These are phyloP conservation scores for Neurospora intermedia DNA, from an alignment of 495 filamentous ascomycete genomes.

Conservation along the genomic window DNA sequence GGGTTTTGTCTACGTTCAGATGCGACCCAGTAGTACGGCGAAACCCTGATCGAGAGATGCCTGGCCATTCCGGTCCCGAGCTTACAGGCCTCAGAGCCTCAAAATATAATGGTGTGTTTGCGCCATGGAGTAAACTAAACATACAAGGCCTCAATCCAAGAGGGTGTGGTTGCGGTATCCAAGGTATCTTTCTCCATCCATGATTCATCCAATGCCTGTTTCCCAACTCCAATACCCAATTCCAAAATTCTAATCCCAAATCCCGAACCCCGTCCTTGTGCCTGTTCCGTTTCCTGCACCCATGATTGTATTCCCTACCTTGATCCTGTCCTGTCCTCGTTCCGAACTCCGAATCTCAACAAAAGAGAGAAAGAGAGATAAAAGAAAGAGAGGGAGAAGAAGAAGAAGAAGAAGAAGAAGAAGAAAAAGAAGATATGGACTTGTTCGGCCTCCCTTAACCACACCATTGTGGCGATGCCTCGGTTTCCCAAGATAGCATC, in stretches of 20 bases:
- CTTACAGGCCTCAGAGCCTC: not conserved
- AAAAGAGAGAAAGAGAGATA: not conserved
- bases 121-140: not conserved
- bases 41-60: not conserved
- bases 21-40: not conserved
- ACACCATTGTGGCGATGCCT: not conserved
- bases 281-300: not conserved
- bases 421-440: not conserved
- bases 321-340: not conserved
- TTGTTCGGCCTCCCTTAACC: not conserved
- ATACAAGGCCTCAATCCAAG: not conserved
- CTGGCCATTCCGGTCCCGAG: not conserved
- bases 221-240: not conserved
- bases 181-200: not conserved
- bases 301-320: not conserved
- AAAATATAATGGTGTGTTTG: not conserved
- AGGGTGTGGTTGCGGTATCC: not conserved
- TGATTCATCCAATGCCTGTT: not conserved
- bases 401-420: not conserved
- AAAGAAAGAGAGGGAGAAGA: not conserved
- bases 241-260: not conserved
- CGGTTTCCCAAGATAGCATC: not conserved
- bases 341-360: not conserved
- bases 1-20: not conserved
- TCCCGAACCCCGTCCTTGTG: not conserved